A percentile compares a stretch with the other conserved stretches of the same genome.
Conservation (phyloP, 2,329 filamentous ascomycete genomes). For the Penicillium sp. region DNA sequence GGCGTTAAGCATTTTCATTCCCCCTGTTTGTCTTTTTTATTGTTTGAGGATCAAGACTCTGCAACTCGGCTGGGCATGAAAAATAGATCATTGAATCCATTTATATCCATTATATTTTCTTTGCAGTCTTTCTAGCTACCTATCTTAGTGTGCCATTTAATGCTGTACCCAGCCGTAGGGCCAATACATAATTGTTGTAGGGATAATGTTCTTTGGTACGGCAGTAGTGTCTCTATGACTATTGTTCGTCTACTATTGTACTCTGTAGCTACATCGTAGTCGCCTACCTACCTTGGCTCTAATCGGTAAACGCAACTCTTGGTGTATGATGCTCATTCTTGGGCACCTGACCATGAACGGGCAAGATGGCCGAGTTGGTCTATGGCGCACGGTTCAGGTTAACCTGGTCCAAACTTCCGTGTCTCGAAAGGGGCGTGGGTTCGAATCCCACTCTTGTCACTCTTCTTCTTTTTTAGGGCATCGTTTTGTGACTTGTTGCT, state of each 20-base stretch:
- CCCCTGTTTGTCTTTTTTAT: slow-evolving; percentile 4
- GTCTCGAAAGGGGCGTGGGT: slow-evolving; percentile 27
- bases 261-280: no score
- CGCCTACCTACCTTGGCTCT: background rate
- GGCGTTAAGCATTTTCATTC: background rate
- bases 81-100: background rate
- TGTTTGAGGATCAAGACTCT: background rate
- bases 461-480: background rate
- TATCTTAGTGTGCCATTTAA: background rate
- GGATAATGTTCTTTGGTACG: background rate
- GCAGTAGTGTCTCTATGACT: no score
- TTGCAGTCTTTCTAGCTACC: background rate
- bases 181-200: background rate
- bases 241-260: no score
- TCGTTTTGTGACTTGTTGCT: background rate
- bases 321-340: no score
- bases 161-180: background rate
- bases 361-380: slow-evolving; percentile 38
- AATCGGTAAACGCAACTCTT: no score
- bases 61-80: background rate
- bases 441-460: slow-evolving; percentile 29
- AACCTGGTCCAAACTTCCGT: slow-evolving; percentile 25
- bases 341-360: background rate
- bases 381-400: slow-evolving; percentile 31
- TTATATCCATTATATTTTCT: no score